Percentiles rank a stretch among this genome's conserved stretches.
Conservation (phyloP, 2,329 filamentous ascomycete species). For the Trichophyton equinum region DNA sequence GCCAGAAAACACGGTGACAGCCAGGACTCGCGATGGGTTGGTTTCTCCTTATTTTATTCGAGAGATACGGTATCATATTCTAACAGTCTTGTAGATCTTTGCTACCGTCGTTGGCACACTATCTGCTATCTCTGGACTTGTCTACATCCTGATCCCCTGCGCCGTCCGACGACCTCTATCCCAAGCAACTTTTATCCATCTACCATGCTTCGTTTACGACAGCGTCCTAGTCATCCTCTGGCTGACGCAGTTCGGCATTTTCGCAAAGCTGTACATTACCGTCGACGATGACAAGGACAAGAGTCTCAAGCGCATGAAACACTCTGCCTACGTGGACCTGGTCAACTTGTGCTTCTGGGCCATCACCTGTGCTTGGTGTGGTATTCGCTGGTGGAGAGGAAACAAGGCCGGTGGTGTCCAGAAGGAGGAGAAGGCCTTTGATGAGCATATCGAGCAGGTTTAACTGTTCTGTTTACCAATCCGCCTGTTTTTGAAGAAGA, state of each 20-base stretch:
- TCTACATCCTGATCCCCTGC: constrained; percentile 55
- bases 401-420: constrained; percentile 9
- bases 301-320: constrained; percentile 65
- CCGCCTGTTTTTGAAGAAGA: background rate
- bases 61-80: background rate
- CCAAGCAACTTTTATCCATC: constrained; percentile 13
- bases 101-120: constrained; percentile 58
- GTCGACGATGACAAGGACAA: constrained; percentile 27
- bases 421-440: constrained; percentile 11
- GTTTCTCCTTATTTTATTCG: constrained; percentile 16
- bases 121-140: constrained; percentile 49
- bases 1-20: constrained; percentile 41
- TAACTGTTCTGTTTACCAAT: background rate
- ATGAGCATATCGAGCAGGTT: constrained; percentile 4
- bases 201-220: constrained; percentile 54
- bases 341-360: constrained; percentile 66
- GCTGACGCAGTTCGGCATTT: constrained; percentile 71
- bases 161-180: constrained; percentile 25
- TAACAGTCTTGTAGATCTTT: constrained; percentile 42
- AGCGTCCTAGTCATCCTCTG: constrained; percentile 62
- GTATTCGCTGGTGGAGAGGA: constrained; percentile 26
- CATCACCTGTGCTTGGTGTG: constrained; percentile 38
- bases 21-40: constrained; percentile 57
- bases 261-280: constrained; percentile 67
- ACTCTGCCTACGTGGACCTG: constrained; percentile 73